These are phyloP conservation scores for Chlorella ohadii DNA, from an alignment of 139 green algal genomes.

Conservation along the genomic window DNA sequence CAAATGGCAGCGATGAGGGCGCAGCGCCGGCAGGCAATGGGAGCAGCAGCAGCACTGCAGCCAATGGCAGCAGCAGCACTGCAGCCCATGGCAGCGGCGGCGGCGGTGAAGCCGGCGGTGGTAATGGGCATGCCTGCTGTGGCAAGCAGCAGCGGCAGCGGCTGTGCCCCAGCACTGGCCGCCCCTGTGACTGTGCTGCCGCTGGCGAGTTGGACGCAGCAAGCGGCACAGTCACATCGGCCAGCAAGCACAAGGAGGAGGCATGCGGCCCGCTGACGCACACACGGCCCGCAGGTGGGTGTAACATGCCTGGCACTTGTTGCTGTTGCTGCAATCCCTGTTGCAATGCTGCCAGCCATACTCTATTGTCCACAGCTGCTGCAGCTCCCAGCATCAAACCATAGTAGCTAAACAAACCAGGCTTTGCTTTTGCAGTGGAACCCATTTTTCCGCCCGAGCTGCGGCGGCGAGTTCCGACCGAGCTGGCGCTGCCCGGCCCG, in stretches of 20 bases:
- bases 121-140: constrained; percentile 20
- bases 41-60: background rate
- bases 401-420: no score
- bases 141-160: background rate
- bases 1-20: background rate
- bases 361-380: no score
- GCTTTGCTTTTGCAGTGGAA: constrained; percentile 72
- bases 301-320: no score
- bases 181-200: constrained; percentile 78
- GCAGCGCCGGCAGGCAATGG: no score
- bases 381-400: no score
- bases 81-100: background rate
- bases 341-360: no score
- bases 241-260: constrained; percentile 10
- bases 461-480: constrained; percentile 43
- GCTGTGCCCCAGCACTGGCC: constrained; percentile 83
- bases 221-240: background rate
- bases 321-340: no score
- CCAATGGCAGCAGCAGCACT: background rate
- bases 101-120: background rate
- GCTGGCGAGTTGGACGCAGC: constrained; percentile 9
- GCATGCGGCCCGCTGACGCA: constrained; percentile 16
- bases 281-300: constrained; percentile 11
- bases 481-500: constrained; percentile 61
- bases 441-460: constrained; percentile 96